Evolutionary conservation across 768 basidiomycete species (phyloP).

Genomic region (Cystofilobasidium capitatum): DNA sequence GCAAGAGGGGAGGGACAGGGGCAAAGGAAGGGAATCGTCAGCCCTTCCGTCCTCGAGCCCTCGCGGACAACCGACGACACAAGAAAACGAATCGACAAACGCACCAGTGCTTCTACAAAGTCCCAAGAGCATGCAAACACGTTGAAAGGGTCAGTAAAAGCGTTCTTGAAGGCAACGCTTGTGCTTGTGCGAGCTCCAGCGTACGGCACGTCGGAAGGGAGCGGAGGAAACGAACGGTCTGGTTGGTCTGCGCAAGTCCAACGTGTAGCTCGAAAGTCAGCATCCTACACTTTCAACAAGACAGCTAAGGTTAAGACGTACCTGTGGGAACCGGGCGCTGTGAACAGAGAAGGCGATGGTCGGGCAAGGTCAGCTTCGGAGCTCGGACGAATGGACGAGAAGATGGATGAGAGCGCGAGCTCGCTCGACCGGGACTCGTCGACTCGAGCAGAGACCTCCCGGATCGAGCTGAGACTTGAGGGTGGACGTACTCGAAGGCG

Average conservation of each 20-base stretch:
- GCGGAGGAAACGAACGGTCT: slow-evolving; percentile 18
- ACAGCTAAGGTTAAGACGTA: background rate
- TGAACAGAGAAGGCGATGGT: too few species aligned
- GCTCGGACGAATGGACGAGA: background rate
- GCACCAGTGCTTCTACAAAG: slow-evolving; percentile 93
- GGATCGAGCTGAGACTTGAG: slow-evolving; percentile 15
- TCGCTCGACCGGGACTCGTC: background rate
- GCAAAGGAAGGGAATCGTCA: background rate
- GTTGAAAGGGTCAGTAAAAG: background rate
- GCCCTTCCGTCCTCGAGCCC: background rate
- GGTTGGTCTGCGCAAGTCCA: slow-evolving; percentile 29
- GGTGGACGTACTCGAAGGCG: slow-evolving; percentile 67
- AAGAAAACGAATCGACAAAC: slow-evolving; percentile 31
- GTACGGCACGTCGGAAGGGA: background rate
- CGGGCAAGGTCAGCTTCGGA: too few species aligned
- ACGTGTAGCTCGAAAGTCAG: background rate
- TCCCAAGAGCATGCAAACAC: slow-evolving; percentile 42
- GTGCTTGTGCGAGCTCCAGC: too few species aligned
- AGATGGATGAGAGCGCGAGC: background rate
- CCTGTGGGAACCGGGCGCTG: slow-evolving; percentile 27
- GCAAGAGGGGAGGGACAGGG: background rate
- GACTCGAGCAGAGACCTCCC: background rate
- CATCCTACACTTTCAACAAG: background rate
- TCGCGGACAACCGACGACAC: too few species aligned
- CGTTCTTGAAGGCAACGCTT: too few species aligned